Conservation (phyloP, 768 basidiomycete genomes). For the Chalciporus sphaerocephalus region DNA sequence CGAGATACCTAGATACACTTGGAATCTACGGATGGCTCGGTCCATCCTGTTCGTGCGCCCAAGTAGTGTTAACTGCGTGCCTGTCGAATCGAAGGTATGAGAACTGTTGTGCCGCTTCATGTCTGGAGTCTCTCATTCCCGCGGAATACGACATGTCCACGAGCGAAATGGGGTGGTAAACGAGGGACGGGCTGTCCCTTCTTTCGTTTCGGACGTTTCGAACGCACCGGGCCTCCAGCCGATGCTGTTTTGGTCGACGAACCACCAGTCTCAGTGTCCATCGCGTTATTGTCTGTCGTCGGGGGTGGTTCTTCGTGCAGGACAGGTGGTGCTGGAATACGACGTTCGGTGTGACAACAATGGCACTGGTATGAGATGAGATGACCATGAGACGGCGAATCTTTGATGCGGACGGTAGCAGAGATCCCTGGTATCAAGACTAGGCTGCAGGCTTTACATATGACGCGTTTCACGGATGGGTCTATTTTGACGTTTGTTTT, state of each 20-base stretch:
- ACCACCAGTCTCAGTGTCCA: neutral
- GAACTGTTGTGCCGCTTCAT: neutral
- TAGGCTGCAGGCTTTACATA: conserved; percentile 66
- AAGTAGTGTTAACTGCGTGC: too few relatives aligned
- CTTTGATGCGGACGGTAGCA: conserved; percentile 57
- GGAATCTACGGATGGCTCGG: too few relatives aligned
- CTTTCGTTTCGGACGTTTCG: conserved; percentile 7
- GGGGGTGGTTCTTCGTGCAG: conserved; percentile 7
- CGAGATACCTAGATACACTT: neutral
- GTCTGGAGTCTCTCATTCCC: conserved; percentile 49
- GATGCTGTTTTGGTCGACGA: neutral
- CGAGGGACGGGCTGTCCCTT: conserved; percentile 33
- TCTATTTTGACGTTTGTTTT: conserved; percentile 83
- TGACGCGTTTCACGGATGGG: conserved; percentile 73
- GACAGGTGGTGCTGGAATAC: conserved; percentile 63
- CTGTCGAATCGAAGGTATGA: too few relatives aligned
- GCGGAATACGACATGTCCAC: conserved; percentile 64
- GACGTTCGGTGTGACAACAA: conserved; percentile 52
- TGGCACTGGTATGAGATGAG: conserved; percentile 55
- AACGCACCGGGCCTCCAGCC: neutral
- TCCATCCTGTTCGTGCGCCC: too few relatives aligned
- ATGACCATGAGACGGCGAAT: conserved; percentile 56
- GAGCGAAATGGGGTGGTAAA: conserved; percentile 56
- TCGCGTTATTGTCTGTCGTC: neutral
- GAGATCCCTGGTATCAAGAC: conserved; percentile 68